A percentile compares a stretch with the other conserved stretches of the same genome.
phyloP scores from a whole-genome alignment of 1,284 basidiomycete genomes.

The Trichosporon sp. region DNA sequence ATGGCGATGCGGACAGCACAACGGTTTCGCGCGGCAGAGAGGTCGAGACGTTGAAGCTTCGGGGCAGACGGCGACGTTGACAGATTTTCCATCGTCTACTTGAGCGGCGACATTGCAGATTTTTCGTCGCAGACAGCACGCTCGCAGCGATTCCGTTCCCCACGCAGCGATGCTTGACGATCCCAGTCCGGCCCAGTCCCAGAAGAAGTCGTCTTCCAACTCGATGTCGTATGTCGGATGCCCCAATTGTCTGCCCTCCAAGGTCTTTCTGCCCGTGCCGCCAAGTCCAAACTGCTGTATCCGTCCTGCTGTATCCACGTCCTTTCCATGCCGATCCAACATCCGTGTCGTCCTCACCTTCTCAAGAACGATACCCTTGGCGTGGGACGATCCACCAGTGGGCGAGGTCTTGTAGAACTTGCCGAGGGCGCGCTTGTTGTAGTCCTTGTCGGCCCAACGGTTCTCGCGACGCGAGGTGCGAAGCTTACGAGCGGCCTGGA shows the following conservation, averaged over 20 bases:
- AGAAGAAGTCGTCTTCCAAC: neutral
- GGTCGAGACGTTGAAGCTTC: neutral
- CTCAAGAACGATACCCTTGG: conserved; percentile 99
- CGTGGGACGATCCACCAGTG: conserved; percentile 98
- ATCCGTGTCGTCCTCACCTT: conserved; percentile 62
- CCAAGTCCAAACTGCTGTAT: neutral
- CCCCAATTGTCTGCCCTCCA: neutral
- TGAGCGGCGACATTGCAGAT: neutral
- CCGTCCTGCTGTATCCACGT: neutral
- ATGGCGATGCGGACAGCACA: too few relatives aligned
- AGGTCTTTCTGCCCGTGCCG: neutral
- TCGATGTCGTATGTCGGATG: neutral
- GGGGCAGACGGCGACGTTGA: neutral
- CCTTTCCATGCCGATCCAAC: neutral
- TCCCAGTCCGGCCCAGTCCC: too few relatives aligned
- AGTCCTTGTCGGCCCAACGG: conserved; percentile 99
- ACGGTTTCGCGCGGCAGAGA: too few relatives aligned
- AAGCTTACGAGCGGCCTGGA: conserved; percentile 99
- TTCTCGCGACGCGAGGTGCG: conserved; percentile 91
- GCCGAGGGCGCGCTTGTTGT: conserved; percentile 99
- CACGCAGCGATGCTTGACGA: too few relatives aligned
- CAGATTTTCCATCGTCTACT: neutral
- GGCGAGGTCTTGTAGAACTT: conserved; percentile 99
- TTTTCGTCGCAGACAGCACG: neutral
- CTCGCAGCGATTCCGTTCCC: neutral